Evolutionary conservation across 305 asterid species (phyloP).

Genomic region (Solanum hybrid): DNA sequence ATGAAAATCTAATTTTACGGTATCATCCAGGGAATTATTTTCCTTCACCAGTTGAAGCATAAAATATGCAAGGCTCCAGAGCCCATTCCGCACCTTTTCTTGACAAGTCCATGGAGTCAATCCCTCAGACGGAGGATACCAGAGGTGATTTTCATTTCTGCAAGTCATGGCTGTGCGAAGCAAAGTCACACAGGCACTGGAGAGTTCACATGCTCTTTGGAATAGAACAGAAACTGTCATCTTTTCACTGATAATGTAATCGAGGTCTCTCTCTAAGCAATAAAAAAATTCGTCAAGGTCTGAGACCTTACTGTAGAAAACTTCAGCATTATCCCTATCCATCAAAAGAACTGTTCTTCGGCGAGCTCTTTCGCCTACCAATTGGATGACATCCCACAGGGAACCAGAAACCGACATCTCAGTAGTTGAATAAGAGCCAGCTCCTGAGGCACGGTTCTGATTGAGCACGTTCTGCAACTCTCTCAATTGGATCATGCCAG

Average conservation of each 20-base stretch:
- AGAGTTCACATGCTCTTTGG: slow-evolving; percentile 75
- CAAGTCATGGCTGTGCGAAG: slow-evolving; percentile 56
- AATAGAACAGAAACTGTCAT: slow-evolving; percentile 48
- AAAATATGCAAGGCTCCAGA: slow-evolving; percentile 68
- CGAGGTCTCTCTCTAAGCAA: slow-evolving; percentile 73
- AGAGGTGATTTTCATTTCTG: slow-evolving; percentile 62
- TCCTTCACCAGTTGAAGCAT: slow-evolving; percentile 68
- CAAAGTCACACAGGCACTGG: slow-evolving; percentile 66
- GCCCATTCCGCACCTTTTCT: slow-evolving; percentile 56
- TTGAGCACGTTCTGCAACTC: slow-evolving; percentile 59
- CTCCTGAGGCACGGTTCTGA: slow-evolving; percentile 47
- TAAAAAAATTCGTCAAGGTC: slow-evolving; percentile 75
- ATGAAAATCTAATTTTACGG: slow-evolving; percentile 45
- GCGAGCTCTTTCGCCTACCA: slow-evolving; percentile 88
- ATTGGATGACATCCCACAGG: slow-evolving; percentile 91
- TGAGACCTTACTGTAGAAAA: slow-evolving; percentile 86
- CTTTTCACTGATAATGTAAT: slow-evolving; percentile 39
- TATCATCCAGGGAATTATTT: slow-evolving; percentile 42
- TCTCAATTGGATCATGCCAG: slow-evolving; percentile 74
- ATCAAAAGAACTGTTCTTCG: slow-evolving; percentile 80
- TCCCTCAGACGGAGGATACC: slow-evolving; percentile 89
- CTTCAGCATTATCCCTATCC: slow-evolving; percentile 98
- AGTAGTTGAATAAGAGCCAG: slow-evolving; percentile 41
- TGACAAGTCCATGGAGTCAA: slow-evolving; percentile 83
- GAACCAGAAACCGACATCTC: slow-evolving; percentile 60